Conservation (phyloP, 352 stramenopile genomes). For the Phytopythium litorale region DNA sequence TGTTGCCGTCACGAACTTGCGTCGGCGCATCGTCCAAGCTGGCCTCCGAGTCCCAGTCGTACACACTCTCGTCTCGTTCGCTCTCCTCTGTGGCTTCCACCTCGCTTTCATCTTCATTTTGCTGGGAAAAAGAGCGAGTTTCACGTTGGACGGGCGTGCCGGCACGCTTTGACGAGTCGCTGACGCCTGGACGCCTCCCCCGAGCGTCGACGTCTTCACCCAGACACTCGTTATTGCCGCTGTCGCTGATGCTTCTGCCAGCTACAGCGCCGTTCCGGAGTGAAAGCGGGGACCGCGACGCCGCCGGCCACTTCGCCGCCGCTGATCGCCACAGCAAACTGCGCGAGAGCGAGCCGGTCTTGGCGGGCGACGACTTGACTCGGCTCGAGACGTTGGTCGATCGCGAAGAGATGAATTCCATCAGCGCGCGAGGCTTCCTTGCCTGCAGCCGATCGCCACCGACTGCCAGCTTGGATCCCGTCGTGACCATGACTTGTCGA, state of each 20-base stretch:
- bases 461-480: not conserved
- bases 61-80: constrained; percentile 3
- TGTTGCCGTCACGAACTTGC: not conserved
- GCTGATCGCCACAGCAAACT: constrained; percentile 4
- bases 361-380: not conserved
- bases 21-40: not conserved
- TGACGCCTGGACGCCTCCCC: not conserved
- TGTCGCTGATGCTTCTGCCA: not conserved
- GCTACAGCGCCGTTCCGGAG: not conserved
- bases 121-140: not conserved
- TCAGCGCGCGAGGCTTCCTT: constrained; percentile 2
- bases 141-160: not conserved
- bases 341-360: not conserved
- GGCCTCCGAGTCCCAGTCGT: constrained; percentile 3
- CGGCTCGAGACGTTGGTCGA: not conserved
- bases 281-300: not conserved
- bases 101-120: not conserved
- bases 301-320: not conserved
- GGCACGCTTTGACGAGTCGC: not conserved
- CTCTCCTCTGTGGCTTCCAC: not conserved
- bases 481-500: constrained; percentile 1
- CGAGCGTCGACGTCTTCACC: not conserved
- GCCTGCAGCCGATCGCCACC: not conserved
- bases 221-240: constrained; percentile 7
- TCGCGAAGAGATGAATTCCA: not conserved